Evolutionary conservation across 768 basidiomycete genomes (phyloP).

Genomic region (Tubosaeta sp.): DNA sequence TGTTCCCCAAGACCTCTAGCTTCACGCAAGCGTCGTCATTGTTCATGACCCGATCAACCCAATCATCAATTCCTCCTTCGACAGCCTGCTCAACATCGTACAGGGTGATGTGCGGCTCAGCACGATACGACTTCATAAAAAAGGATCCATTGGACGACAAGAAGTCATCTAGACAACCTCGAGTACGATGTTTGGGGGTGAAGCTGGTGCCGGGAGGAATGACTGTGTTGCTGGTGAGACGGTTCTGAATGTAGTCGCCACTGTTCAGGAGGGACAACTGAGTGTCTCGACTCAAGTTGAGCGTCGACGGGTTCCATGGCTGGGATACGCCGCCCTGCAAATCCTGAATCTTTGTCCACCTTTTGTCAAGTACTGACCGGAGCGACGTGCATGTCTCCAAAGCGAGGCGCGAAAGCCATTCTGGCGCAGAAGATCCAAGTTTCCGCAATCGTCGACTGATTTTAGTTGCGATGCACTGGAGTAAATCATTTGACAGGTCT

Average conservation of each 20-base stretch:
- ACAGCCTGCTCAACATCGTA: constrained; percentile 37
- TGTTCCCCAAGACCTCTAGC: neutral
- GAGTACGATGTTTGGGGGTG: neutral
- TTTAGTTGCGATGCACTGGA: constrained; percentile 37
- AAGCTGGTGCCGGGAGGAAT: neutral
- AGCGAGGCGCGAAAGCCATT: constrained; percentile 9
- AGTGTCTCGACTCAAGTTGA: constrained; percentile 30
- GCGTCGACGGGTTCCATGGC: constrained; percentile 27
- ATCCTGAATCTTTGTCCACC: constrained; percentile 34
- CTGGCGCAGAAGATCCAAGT: constrained; percentile 18
- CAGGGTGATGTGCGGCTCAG: constrained; percentile 16
- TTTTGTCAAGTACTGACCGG: constrained; percentile 19
- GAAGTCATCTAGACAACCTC: constrained; percentile 15
- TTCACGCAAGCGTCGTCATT: constrained; percentile 10
- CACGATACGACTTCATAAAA: constrained; percentile 1
- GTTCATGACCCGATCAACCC: constrained; percentile 22
- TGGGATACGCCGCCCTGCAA: constrained; percentile 24
- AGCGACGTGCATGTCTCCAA: constrained; percentile 11
- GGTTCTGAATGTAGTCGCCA: constrained; percentile 23
- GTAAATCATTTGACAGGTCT: constrained; percentile 29
- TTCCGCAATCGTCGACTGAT: constrained; percentile 36
- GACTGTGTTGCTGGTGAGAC: constrained; percentile 1
- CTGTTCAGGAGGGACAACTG: constrained; percentile 31
- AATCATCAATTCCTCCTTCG: constrained; percentile 28
- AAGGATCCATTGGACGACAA: constrained; percentile 7